phyloP scores from a whole-genome alignment of 2,329 filamentous ascomycete species.

The Exophiala spinifera region DNA sequence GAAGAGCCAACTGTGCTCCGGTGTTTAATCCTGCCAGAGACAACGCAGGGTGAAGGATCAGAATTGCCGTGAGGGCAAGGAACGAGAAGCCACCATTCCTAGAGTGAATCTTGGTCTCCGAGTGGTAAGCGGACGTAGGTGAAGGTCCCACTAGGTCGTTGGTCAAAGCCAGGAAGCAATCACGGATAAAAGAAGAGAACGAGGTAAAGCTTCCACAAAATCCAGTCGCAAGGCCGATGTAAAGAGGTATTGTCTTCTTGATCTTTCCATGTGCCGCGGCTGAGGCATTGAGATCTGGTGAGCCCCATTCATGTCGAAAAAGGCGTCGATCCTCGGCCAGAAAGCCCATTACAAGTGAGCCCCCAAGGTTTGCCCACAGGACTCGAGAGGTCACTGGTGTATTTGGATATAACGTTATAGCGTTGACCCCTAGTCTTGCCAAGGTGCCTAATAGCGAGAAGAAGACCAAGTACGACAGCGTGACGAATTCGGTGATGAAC shows the following conservation, averaged over 20 bases:
- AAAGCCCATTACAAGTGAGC: constrained; percentile 77
- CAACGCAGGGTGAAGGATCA: constrained; percentile 65
- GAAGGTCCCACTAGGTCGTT: constrained; percentile 60
- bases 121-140: constrained; percentile 40
- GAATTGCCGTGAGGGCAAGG: constrained; percentile 69
- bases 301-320: constrained; percentile 52
- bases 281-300: constrained; percentile 17
- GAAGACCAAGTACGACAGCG: constrained; percentile 71
- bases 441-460: constrained; percentile 80
- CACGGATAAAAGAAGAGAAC: constrained; percentile 79
- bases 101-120: constrained; percentile 35
- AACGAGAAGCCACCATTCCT: constrained; percentile 73
- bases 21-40: constrained; percentile 64
- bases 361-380: constrained; percentile 80
- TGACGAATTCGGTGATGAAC: constrained; percentile 35
- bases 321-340: constrained; percentile 70
- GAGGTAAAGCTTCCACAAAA: constrained; percentile 85
- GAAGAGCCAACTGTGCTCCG: constrained; percentile 69
- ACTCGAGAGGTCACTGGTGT: constrained; percentile 68
- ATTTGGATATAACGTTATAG: constrained; percentile 73
- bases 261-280: constrained; percentile 14
- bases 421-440: constrained; percentile 71
- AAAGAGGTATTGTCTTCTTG: constrained; percentile 81
- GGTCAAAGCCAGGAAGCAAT: constrained; percentile 69
- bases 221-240: constrained; percentile 78